Evolutionary conservation across 192 early-diverging fungal species (phyloP), one percentile per base, ranked within the genome.

Genomic region (Funneliformis mosseae): DNA sequence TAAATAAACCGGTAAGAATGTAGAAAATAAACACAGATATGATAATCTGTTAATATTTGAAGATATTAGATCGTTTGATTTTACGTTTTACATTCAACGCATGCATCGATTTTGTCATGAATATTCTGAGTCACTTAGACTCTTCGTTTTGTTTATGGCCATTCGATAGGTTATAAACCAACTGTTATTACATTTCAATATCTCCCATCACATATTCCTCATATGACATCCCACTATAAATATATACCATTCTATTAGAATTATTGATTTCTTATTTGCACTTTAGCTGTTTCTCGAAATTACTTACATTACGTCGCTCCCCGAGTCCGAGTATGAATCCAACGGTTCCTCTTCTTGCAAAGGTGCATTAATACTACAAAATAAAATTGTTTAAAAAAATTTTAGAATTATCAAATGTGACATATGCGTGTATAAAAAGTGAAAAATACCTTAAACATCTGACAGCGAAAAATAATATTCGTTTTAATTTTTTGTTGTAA

Each of bases 381-480:
- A 55, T 66, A 72, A 25, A 60, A 21, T 5, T 42, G 11, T 33
- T 62, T 78, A 63, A 63, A 28, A 23, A 10, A 28, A 38, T 43
- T 11, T n/a, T n/a, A n/a, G n/a, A n/a, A n/a, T n/a, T n/a, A n/a
- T n/a, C n/a, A n/a, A 25, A 23, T 77, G 14, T 69, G 43, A 59
- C 14, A 3, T 33, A 2, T 33, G 33, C 33, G 33, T 3, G 33
- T 16, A 43, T 50, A 23, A 28, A 50, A 45, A 78, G 46, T 9
- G 8, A 48, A 42, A 46, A 73, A 55, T 95, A 96, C 94, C 95
- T 97, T 74, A 96, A 91, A 64, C 96, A 94, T 80, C 93, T 90
- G 33, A 93, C 93, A 1, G 95, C 96, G 81, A 99, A 95, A 82
- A 97, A 98, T 14, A 99, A 89, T 48, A 99, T 94, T 64, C 96